phyloP scores from a whole-genome alignment of 1,284 basidiomycete species.

The Tilletia horrida region DNA sequence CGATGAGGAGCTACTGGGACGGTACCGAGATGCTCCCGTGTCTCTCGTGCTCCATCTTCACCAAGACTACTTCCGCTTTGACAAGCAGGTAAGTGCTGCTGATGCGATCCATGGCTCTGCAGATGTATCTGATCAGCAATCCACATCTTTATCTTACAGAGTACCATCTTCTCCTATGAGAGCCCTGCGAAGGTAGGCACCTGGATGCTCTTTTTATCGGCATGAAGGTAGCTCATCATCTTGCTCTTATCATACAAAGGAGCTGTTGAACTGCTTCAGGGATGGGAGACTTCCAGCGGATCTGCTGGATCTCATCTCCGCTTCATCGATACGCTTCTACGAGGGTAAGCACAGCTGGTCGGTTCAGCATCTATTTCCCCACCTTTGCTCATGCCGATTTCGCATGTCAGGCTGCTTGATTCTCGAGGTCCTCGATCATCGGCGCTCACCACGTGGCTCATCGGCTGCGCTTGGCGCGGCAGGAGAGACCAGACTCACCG shows the following conservation, averaged over 20 bases:
- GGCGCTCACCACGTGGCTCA: slow-evolving; percentile 12
- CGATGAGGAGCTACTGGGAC: slow-evolving; percentile 38
- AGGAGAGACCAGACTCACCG: not conserved
- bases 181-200: slow-evolving; percentile 40
- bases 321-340: slow-evolving; percentile 45
- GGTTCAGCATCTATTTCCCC: not conserved
- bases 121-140: not conserved
- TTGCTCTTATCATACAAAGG: slow-evolving; percentile 19
- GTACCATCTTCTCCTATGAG: slow-evolving; percentile 49
- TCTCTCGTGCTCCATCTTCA: slow-evolving; percentile 49
- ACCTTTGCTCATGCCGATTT: not conserved
- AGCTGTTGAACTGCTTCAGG: slow-evolving; percentile 43
- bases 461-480: not conserved
- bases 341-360: slow-evolving; percentile 30
- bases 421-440: slow-evolving; percentile 52
- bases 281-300: slow-evolving; percentile 49
- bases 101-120: not conserved
- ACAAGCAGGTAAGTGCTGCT: slow-evolving; percentile 34
- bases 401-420: slow-evolving; percentile 38
- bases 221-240: not conserved
- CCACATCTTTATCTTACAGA: slow-evolving; percentile 20
- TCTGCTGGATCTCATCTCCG: slow-evolving; percentile 45
- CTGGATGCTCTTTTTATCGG: not conserved
- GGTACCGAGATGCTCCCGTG: slow-evolving; percentile 48
- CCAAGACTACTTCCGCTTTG: slow-evolving; percentile 48